Conservation (phyloP, 2,329 filamentous ascomycete genomes). For the Aureobasidium leucospermi region DNA sequence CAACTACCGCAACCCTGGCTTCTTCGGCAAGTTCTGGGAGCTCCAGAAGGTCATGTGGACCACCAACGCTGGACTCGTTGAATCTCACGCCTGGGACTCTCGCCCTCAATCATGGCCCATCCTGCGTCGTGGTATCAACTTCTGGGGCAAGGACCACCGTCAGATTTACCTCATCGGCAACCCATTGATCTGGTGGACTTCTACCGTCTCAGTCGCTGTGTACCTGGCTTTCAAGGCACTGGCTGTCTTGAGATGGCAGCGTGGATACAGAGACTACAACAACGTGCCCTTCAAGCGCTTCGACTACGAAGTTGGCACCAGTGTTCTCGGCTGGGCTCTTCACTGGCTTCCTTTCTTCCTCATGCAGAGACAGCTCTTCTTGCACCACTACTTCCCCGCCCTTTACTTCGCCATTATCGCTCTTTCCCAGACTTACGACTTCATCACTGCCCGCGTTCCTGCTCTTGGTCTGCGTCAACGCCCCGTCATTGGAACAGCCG, state of each 20-base stretch:
- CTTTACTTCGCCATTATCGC: conserved; percentile 91
- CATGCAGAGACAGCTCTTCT: conserved; percentile 95
- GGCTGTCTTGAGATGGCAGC: conserved; percentile 86
- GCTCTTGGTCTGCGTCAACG: conserved; percentile 60
- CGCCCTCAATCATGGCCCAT: conserved; percentile 89
- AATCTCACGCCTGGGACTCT: conserved; percentile 97
- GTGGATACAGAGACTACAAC: conserved; percentile 79
- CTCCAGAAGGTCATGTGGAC: conserved; percentile 98
- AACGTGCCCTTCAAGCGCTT: conserved; percentile 86
- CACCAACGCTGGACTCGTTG: conserved; percentile 91
- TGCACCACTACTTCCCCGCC: conserved; percentile 97
- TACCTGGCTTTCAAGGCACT: conserved; percentile 83
- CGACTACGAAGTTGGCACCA: conserved; percentile 90
- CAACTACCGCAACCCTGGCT: conserved; percentile 90
- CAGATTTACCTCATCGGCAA: conserved; percentile 97
- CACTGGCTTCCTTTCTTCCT: conserved; percentile 99
- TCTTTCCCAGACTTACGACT: conserved; percentile 85
- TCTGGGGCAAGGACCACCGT: conserved; percentile 90
- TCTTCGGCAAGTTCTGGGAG: conserved; percentile 97
- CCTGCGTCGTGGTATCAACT: conserved; percentile 92
- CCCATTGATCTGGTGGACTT: conserved; percentile 89
- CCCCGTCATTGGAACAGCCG: conserved; percentile 66
- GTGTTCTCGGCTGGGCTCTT: conserved; percentile 87
- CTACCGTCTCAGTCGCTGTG: conserved; percentile 66
- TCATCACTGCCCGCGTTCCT: conserved; percentile 64